phyloP scores from a whole-genome alignment of 2,329 filamentous ascomycete species.

The Ceratocystis papillata region DNA sequence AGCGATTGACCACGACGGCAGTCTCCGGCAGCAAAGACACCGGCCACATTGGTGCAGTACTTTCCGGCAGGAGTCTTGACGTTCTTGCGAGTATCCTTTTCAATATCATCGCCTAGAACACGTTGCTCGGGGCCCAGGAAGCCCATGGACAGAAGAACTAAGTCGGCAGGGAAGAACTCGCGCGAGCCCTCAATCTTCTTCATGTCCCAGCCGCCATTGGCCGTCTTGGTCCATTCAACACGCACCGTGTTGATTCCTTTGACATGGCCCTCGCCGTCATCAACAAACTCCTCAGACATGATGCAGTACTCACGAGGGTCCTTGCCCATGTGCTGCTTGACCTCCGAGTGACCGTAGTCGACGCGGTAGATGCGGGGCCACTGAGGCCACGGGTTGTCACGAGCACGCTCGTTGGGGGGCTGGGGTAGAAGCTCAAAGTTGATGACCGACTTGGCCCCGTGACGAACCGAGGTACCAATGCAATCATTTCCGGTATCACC shows the following conservation, averaged over 20 bases:
- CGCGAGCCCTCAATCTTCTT: constrained; percentile 89
- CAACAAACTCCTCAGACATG: constrained; percentile 94
- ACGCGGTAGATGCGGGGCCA: constrained; percentile 97
- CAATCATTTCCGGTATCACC: constrained; percentile 98
- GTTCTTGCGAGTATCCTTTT: constrained; percentile 88
- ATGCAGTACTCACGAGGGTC: constrained; percentile 96
- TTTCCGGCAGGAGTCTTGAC: constrained; percentile 84
- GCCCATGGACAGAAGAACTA: constrained; percentile 92
- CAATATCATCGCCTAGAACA: constrained; percentile 74
- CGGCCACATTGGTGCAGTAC: constrained; percentile 77
- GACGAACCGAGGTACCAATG: constrained; percentile 90
- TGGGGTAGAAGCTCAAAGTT: constrained; percentile 95
- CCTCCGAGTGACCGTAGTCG: constrained; percentile 95
- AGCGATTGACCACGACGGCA: constrained; percentile 89
- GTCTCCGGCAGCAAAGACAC: constrained; percentile 89
- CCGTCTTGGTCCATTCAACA: constrained; percentile 89
- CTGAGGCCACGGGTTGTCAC: constrained; percentile 95
- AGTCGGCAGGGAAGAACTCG: constrained; percentile 91
- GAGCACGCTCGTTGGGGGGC: constrained; percentile 77
- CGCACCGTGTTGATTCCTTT: constrained; percentile 94
- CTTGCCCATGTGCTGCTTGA: constrained; percentile 90
- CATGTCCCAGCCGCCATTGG: constrained; percentile 93
- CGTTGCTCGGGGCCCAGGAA: constrained; percentile 90
- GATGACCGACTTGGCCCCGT: constrained; percentile 88
- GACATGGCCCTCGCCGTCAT: constrained; percentile 75